Percentiles rank a stretch among this genome's conserved stretches.
Evolutionary conservation across 306 rosid species (phyloP).

Genomic region (Dalbergia cochinchinensis): DNA sequence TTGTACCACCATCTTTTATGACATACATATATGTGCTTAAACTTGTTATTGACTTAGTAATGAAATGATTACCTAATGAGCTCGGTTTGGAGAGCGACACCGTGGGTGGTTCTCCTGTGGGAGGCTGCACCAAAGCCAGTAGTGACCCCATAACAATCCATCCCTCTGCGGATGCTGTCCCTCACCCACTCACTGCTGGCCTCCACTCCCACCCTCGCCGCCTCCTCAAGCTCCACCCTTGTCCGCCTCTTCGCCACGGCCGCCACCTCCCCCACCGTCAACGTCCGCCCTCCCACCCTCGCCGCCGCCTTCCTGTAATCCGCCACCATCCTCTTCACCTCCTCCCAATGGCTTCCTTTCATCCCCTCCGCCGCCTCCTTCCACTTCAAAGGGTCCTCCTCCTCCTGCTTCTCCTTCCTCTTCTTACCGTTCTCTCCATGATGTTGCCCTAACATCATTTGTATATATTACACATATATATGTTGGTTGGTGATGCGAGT

Average conservation of each 20-base stretch:
- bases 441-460: neutral
- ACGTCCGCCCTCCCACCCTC: constrained; percentile 61
- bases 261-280: constrained; percentile 69
- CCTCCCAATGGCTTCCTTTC: constrained; percentile 69
- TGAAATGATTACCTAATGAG: constrained; percentile 55
- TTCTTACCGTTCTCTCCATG: neutral
- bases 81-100: constrained; percentile 71
- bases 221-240: constrained; percentile 60
- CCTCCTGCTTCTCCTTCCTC: neutral
- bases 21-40: too few species aligned
- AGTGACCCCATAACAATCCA: constrained; percentile 75
- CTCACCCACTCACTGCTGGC: constrained; percentile 83
- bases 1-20: too few species aligned
- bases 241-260: constrained; percentile 32
- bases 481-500: neutral
- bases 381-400: constrained; percentile 67
- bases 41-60: too few species aligned
- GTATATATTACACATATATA: neutral
- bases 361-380: constrained; percentile 57
- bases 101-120: constrained; percentile 66
- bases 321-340: constrained; percentile 70
- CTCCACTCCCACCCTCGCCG: constrained; percentile 58
- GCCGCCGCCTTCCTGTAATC: constrained; percentile 61
- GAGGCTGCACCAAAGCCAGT: constrained; percentile 83
- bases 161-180: constrained; percentile 67